A percentile compares a stretch with the other conserved stretches of the same genome.
These are phyloP conservation scores for Alternaria ethzedia DNA, from an alignment of 2,329 filamentous ascomycete genomes.

Conservation along the genomic window DNA sequence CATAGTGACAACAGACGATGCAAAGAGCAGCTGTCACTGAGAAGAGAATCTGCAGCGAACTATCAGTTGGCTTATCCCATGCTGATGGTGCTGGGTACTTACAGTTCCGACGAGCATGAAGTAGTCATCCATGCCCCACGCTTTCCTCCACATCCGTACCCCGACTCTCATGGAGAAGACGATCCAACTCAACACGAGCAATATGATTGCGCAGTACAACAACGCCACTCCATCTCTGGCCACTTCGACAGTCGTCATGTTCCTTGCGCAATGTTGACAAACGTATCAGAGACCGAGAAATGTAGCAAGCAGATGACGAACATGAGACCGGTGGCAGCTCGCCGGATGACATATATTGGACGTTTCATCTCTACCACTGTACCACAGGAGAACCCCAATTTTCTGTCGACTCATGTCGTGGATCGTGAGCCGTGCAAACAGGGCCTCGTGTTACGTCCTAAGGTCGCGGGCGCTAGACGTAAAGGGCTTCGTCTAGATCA, in stretches of 20 bases:
- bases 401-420: not conserved
- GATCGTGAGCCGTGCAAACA: not conserved
- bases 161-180: slow-evolving; percentile 23
- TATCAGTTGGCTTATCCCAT: not conserved
- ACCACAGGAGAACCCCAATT: not conserved
- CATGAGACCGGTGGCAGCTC: not conserved
- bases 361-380: not conserved
- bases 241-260: slow-evolving; percentile 23
- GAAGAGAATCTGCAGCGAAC: slow-evolving; percentile 15
- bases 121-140: slow-evolving; percentile 21
- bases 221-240: slow-evolving; percentile 25
- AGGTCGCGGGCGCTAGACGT: not conserved
- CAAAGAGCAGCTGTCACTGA: slow-evolving; percentile 26
- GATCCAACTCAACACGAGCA: slow-evolving; percentile 27
- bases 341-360: not conserved
- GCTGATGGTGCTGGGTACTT: not conserved
- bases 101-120: slow-evolving; percentile 26
- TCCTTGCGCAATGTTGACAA: not conserved
- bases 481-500: not conserved
- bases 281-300: not conserved
- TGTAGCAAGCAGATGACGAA: not conserved
- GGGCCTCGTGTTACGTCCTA: not conserved
- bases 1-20: slow-evolving; percentile 26
- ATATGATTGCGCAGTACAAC: slow-evolving; percentile 21
- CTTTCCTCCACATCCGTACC: slow-evolving; percentile 25